These are phyloP conservation scores for Erythrophleum ivorense DNA, from an alignment of 331 rosid genomes.

Conservation along the genomic window DNA sequence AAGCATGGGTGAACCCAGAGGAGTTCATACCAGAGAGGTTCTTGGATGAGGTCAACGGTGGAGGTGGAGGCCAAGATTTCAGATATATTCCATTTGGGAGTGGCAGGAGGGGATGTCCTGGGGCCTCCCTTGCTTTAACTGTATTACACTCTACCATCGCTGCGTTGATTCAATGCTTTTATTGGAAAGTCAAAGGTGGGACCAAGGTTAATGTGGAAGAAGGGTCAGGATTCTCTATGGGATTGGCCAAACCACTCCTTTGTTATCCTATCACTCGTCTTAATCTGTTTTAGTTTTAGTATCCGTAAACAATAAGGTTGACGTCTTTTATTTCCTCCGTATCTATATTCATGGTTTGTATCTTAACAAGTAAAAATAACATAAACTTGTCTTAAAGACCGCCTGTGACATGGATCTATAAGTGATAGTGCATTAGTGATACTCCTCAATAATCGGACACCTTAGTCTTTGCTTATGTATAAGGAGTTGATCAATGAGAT, in stretches of 20 bases:
- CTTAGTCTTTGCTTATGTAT: too few species aligned
- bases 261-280: conserved; percentile 45
- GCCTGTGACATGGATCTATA: too few species aligned
- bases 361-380: background rate
- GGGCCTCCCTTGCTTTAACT: conserved; percentile 57
- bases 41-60: conserved; percentile 21
- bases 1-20: conserved; percentile 57
- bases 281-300: conserved; percentile 33
- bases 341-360: background rate
- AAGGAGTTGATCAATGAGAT: background rate
- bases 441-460: background rate
- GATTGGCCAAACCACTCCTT: conserved; percentile 50
- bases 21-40: conserved; percentile 71
- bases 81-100: conserved; percentile 71
- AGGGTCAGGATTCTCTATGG: conserved; percentile 53
- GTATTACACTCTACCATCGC: conserved; percentile 57
- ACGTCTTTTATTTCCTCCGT: background rate
- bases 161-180: conserved; percentile 64
- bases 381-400: background rate
- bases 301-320: background rate
- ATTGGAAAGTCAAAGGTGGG: conserved; percentile 53
- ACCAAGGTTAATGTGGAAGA: conserved; percentile 39
- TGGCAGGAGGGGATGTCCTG: conserved; percentile 71
- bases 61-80: conserved; percentile 51
- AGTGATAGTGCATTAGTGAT: background rate